Percentiles rank a stretch among this genome's conserved stretches.
phyloP scores from a whole-genome alignment of 495 filamentous ascomycete genomes.

The Talaromyces nanjingensis region DNA sequence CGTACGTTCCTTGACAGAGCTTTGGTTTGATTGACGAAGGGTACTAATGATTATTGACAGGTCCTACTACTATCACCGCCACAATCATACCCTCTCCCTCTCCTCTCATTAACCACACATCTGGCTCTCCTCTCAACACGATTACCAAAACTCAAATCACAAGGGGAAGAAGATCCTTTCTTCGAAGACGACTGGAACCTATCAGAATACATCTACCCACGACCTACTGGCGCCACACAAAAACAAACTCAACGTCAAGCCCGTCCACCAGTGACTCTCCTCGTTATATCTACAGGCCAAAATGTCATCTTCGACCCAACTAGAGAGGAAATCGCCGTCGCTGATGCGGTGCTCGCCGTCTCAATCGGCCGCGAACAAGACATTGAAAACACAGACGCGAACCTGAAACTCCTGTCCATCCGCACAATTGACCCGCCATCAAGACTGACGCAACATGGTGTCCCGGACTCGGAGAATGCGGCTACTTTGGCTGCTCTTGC shows the following conservation, averaged over 20 bases:
- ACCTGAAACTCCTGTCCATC: slow-evolving; percentile 51
- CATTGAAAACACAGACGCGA: slow-evolving; percentile 12
- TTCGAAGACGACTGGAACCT: slow-evolving; percentile 98
- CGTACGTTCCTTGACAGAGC: no score
- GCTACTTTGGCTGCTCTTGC: slow-evolving; percentile 44
- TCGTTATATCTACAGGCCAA: slow-evolving; percentile 77
- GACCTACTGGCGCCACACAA: slow-evolving; percentile 18
- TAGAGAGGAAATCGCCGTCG: slow-evolving; percentile 84
- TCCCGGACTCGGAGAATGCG: slow-evolving; percentile 62
- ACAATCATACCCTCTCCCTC: slow-evolving; percentile 82
- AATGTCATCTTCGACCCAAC: slow-evolving; percentile 93
- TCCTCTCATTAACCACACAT: slow-evolving; percentile 88
- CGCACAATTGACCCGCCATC: slow-evolving; percentile 65
- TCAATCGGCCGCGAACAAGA: slow-evolving; percentile 46
- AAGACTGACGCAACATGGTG: slow-evolving; percentile 60
- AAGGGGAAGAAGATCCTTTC: slow-evolving; percentile 87
- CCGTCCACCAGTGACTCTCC: slow-evolving; percentile 76
- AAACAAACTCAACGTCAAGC: slow-evolving; percentile 15
- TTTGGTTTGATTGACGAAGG: no score
- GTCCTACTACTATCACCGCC: slow-evolving; percentile 90
- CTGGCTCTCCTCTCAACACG: slow-evolving; percentile 88
- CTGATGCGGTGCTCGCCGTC: slow-evolving; percentile 78
- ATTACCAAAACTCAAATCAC: slow-evolving; percentile 74
- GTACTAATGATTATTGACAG: slow-evolving; percentile 34
- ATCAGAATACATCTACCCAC: slow-evolving; percentile 67